A percentile compares a stretch with the other conserved stretches of the same genome.
phyloP scores from a whole-genome alignment of 805 yeast species.

The Metschnikowia continentalis region DNA sequence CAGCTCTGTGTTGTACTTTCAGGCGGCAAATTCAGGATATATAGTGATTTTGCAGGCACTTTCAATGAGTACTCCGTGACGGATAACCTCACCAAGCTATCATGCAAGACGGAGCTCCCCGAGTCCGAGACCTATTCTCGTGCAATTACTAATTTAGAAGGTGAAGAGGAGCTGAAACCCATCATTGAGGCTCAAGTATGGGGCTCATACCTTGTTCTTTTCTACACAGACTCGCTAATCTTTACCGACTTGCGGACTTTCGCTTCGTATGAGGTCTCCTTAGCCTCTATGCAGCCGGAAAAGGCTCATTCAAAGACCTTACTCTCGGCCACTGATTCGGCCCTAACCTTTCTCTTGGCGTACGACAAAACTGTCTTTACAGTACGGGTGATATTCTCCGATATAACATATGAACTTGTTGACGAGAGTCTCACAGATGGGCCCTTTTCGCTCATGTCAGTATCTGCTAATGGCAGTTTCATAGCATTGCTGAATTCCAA shows the following conservation, averaged over 20 bases:
- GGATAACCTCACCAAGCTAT: conserved; percentile 14
- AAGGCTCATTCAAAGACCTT: conserved; percentile 22
- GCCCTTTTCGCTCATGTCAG: conserved; percentile 39
- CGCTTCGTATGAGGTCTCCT: conserved; percentile 36
- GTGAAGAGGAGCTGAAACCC: conserved; percentile 27
- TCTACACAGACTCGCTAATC: conserved; percentile 31
- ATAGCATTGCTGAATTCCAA: conserved; percentile 44
- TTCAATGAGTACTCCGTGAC: conserved; percentile 49
- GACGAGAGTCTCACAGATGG: conserved; percentile 46
- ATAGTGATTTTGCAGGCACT: conserved; percentile 62
- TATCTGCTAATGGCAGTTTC: conserved; percentile 55
- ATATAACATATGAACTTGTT: conserved; percentile 22
- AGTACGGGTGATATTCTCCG: conserved; percentile 22
- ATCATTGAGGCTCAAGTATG: conserved; percentile 30
- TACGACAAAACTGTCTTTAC: conserved; percentile 26
- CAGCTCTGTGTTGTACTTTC: conserved; percentile 52
- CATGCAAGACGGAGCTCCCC: neutral
- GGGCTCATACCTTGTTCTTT: conserved; percentile 42
- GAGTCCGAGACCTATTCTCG: neutral
- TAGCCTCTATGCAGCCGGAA: conserved; percentile 18
- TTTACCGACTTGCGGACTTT: conserved; percentile 38
- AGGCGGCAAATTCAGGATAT: conserved; percentile 51
- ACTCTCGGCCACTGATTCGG: conserved; percentile 10
- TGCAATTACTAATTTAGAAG: conserved; percentile 32
- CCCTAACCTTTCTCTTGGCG: conserved; percentile 22